Conservation (phyloP, 2,329 filamentous ascomycete genomes). For the Septoria linicola region DNA sequence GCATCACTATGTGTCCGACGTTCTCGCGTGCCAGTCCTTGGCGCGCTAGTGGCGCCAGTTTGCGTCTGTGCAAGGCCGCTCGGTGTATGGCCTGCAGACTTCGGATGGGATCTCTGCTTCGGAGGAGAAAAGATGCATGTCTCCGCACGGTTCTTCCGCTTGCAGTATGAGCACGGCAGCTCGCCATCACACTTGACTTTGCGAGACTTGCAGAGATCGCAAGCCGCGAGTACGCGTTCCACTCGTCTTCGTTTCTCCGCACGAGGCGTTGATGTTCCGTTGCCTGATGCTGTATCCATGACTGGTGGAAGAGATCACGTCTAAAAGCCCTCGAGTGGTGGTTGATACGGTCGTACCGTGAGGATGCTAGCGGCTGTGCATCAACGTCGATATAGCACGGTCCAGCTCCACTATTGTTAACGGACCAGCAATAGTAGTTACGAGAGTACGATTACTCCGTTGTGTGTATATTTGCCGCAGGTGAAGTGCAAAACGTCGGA, state of each 20-base stretch:
- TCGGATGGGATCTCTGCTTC: conserved; percentile 13
- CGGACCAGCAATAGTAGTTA: too few relatives aligned
- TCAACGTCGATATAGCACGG: too few relatives aligned
- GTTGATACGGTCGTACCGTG: too few relatives aligned
- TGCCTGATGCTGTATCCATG: not conserved
- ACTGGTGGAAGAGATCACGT: too few relatives aligned
- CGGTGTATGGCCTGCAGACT: conserved; percentile 37
- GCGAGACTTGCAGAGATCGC: conserved; percentile 48
- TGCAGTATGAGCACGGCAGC: conserved; percentile 53
- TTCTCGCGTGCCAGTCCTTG: not conserved
- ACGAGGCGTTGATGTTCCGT: not conserved
- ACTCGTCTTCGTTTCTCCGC: conserved; percentile 25
- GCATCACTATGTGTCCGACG: not conserved
- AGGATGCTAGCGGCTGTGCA: too few relatives aligned
- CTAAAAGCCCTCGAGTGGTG: too few relatives aligned
- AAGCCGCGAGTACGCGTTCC: conserved; percentile 39
- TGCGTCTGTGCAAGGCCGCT: not conserved
- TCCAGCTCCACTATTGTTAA: too few relatives aligned
- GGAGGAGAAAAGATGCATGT: conserved; percentile 39
- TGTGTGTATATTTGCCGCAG: too few relatives aligned
- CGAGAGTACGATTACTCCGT: too few relatives aligned
- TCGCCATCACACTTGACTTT: conserved; percentile 56
- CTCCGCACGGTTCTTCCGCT: conserved; percentile 42
- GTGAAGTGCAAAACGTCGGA: too few relatives aligned
- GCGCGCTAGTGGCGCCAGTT: not conserved